Evolutionary conservation across 352 stramenopile species (phyloP), one percentile per base, ranked within the genome.

Genomic region (Phytophthora chlamydospora): DNA sequence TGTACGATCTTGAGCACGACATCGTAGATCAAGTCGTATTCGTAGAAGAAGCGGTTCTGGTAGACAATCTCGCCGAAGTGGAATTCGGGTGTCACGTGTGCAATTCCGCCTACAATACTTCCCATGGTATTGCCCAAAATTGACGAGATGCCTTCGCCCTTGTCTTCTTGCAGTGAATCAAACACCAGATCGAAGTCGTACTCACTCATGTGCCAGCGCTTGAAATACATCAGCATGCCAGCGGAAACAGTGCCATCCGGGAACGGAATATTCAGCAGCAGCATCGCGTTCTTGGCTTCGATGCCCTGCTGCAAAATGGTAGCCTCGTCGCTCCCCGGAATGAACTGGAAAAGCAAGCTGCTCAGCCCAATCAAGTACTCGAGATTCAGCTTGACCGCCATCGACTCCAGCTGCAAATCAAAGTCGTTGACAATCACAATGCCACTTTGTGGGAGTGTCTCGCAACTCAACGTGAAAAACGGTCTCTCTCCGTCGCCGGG

Each of bases 81-180:
- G 58, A 96, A 95, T 39, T 92, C 80, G 3, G 88, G 88, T 2
- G 85, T 93, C 39, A 96, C 77, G 57, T 96, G 81, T 8, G 88
- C 85, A 56, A 96, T 96, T 45, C 88, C 88, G 17, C 88, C 85
- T n/a, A 96, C 56, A 71, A 96, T 91, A 74, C 85, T 96, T 68
- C 85, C 88, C 40, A 93, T 44, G 42, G 88, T 96, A 57, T 72
- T 85, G 42, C 85, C 85, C 36, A 96, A 73, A 58, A 96, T 88
- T 41, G 83, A 64, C 12, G 83, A 85, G 39, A 95, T 91, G 32
- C 86, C 86, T 73, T 93, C 83, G 5, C 88, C 84, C 29, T 72
- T 76, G 48, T 89, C 85, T 47, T 95, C 88, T 41, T 91, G 84
- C 4, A 78, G 58, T 29, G 88, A 96, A 68, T 95, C 83, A 62